A percentile compares a stretch with the other conserved stretches of the same genome.
These are phyloP conservation scores for Phaeoacremonium minimum DNA, from an alignment of 2,329 filamentous ascomycete genomes.

Conservation along the genomic window DNA sequence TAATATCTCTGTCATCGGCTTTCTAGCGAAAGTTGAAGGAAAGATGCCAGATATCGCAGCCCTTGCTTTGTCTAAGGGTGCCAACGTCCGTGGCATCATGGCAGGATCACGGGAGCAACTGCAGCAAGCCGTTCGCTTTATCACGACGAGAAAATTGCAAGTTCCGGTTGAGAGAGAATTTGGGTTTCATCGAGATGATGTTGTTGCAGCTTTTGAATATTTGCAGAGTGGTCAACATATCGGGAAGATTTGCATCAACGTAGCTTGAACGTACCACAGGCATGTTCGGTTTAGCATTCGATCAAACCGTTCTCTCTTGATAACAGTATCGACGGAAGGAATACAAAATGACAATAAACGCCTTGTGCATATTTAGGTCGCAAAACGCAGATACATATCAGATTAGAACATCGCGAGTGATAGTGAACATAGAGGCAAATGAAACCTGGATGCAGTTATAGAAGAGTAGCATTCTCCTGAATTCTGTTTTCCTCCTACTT, in stretches of 20 bases:
- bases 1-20: constrained; percentile 39
- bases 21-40: constrained; percentile 19
- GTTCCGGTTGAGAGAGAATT: not conserved
- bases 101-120: constrained; percentile 27
- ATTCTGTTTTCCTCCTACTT: too few relatives aligned
- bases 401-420: too few relatives aligned
- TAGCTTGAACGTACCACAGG: too few relatives aligned
- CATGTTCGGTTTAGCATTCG: too few relatives aligned
- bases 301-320: too few relatives aligned
- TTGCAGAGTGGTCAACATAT: constrained; percentile 20
- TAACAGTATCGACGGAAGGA: too few relatives aligned
- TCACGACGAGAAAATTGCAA: constrained; percentile 14
- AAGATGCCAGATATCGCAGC: constrained; percentile 24
- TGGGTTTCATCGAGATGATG: not conserved
- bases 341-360: too few relatives aligned
- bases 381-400: too few relatives aligned
- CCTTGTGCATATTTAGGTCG: too few relatives aligned
- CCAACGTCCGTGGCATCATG: constrained; percentile 26
- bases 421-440: too few relatives aligned
- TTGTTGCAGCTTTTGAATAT: not conserved
- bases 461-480: too few relatives aligned
- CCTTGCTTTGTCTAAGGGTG: constrained; percentile 20
- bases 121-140: constrained; percentile 24
- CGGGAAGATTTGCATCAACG: constrained; percentile 29
- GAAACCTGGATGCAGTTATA: too few relatives aligned